Evolutionary conservation across 164 flowering plant species (phyloP).

Genomic region (Annona cherimola): DNA sequence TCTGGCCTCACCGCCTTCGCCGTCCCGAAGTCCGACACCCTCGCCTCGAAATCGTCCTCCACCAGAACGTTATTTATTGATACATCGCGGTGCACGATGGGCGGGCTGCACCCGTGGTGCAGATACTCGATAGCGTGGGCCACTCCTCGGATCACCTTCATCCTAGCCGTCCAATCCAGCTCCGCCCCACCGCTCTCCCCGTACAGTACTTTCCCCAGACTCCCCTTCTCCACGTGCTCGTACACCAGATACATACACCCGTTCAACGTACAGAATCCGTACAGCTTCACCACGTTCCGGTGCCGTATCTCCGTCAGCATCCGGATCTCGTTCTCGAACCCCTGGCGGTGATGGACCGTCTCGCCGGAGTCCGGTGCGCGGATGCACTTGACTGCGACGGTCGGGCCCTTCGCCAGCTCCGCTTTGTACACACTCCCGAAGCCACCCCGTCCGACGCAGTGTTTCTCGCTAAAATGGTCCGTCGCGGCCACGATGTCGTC

Average conservation of each 20-base stretch:
- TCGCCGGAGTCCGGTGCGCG: slow-evolving; percentile 5
- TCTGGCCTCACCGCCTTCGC: slow-evolving; percentile 16
- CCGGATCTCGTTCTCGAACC: slow-evolving; percentile 20
- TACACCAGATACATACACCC: slow-evolving; percentile 25
- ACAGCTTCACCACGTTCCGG: slow-evolving; percentile 31
- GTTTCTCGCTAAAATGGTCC: slow-evolving; percentile 20
- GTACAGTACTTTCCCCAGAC: slow-evolving; percentile 12
- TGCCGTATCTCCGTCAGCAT: slow-evolving; percentile 25
- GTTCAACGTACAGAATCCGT: slow-evolving; percentile 21
- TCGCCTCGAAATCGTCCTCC: slow-evolving; percentile 17
- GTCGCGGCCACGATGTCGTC: slow-evolving; percentile 21
- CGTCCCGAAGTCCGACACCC: slow-evolving; percentile 21
- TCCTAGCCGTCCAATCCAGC: slow-evolving; percentile 21
- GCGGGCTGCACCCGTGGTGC: slow-evolving; percentile 5
- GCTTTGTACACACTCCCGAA: slow-evolving; percentile 29
- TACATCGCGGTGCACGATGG: slow-evolving; percentile 12
- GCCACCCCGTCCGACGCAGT: slow-evolving; percentile 25
- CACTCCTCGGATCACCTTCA: slow-evolving; percentile 19
- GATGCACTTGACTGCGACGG: slow-evolving; percentile 23
- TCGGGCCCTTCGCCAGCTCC: slow-evolving; percentile 7
- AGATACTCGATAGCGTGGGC: slow-evolving; percentile 23
- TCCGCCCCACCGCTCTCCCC: not conserved
- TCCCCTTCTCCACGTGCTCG: slow-evolving; percentile 30
- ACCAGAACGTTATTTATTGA: slow-evolving; percentile 20
- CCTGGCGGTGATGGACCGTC: not conserved